Conservation (phyloP, 2,329 filamentous ascomycete species). For the Nothopassalora personata region DNA sequence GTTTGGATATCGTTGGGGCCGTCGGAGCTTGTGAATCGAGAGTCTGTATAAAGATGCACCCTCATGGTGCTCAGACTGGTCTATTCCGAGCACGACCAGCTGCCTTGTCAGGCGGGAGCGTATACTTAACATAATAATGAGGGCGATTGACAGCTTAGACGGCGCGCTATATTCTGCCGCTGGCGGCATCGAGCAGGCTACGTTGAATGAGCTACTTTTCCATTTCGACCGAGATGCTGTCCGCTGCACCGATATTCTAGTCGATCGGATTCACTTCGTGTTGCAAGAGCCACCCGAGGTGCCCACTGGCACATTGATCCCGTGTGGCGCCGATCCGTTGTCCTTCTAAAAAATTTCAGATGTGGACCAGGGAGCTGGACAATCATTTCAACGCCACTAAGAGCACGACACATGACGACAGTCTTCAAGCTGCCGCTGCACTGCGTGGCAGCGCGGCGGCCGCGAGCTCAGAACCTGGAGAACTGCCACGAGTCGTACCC, state of each 20-base stretch:
- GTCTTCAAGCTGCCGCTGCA: constrained; percentile 4
- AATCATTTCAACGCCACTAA: background rate
- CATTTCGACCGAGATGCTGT: constrained; percentile 1
- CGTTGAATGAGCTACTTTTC: constrained; percentile 2
- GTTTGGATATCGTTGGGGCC: constrained; percentile 11
- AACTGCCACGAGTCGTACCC: background rate
- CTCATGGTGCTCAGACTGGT: constrained; percentile 12
- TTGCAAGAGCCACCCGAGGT: constrained; percentile 8
- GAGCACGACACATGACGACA: constrained; percentile 1
- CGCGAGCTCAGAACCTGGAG: constrained; percentile 4
- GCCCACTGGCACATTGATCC: constrained; percentile 1
- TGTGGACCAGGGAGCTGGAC: background rate
- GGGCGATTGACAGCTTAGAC: constrained; percentile 93
- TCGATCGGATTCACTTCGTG: constrained; percentile 7
- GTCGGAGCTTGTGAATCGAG: constrained; percentile 2
- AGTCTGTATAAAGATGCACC: constrained; percentile 4
- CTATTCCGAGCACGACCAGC: constrained; percentile 1
- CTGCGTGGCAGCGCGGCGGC: constrained; percentile 4
- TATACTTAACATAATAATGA: constrained; percentile 56
- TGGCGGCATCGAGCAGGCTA: constrained; percentile 3
- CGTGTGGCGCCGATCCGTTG: constrained; percentile 1
- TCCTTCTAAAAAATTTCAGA: background rate
- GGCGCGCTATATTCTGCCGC: constrained; percentile 33
- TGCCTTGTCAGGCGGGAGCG: constrained; percentile 9
- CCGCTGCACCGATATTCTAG: constrained; percentile 4